These are phyloP conservation scores for Gnomoniopsis smithogilvyi DNA, from an alignment of 2,329 filamentous ascomycete species.

Conservation along the genomic window DNA sequence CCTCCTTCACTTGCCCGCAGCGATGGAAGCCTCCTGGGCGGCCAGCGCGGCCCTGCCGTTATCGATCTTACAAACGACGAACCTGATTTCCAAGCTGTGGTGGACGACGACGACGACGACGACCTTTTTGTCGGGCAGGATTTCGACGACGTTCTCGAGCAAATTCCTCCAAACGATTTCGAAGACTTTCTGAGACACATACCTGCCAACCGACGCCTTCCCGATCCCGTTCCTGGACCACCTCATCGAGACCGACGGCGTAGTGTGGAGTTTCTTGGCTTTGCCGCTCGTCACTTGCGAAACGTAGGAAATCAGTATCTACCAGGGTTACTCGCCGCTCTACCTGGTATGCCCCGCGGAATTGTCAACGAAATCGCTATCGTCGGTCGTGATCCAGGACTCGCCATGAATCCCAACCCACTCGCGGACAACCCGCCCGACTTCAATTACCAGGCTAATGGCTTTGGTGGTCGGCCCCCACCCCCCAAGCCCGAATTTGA, in stretches of 20 bases:
- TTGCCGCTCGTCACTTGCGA: not conserved
- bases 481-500: conserved; percentile 51
- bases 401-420: conserved; percentile 24
- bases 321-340: conserved; percentile 4
- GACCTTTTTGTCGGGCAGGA: not conserved
- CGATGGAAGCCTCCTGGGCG: conserved; percentile 39
- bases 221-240: conserved; percentile 4
- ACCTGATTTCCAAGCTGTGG: conserved; percentile 25
- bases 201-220: conserved; percentile 11
- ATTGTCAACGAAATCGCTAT: conserved; percentile 28
- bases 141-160: not conserved
- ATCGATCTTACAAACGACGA: conserved; percentile 53
- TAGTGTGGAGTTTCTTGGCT: not conserved
- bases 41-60: conserved; percentile 27
- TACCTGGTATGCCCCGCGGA: not conserved
- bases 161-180: not conserved
- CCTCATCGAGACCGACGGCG: not conserved
- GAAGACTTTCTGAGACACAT: conserved; percentile 2
- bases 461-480: conserved; percentile 28
- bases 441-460: conserved; percentile 30
- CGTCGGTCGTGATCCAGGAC: conserved; percentile 17
- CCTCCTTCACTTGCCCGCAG: conserved; percentile 42
- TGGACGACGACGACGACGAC: conserved; percentile 1
- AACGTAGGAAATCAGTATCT: conserved; percentile 3
- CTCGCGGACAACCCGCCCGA: conserved; percentile 26